Evolutionary conservation across 2,329 filamentous ascomycete genomes (phyloP).

Genomic region (Nothophoma quercina): DNA sequence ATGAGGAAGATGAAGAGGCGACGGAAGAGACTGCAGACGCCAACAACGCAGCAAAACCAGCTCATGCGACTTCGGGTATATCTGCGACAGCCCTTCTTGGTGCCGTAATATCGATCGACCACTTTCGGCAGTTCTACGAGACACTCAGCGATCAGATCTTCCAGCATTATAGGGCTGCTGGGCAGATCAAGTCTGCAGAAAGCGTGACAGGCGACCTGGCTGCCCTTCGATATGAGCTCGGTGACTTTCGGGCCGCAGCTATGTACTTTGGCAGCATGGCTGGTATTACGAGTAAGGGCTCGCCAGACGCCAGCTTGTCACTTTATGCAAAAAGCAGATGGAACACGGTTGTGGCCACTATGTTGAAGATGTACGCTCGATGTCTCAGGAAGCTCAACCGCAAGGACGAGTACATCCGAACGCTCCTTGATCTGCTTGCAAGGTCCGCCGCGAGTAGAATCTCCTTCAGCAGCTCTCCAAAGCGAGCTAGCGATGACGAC

Average conservation of each 20-base stretch:
- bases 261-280: constrained; percentile 80
- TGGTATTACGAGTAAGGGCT: constrained; percentile 50
- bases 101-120: constrained; percentile 46
- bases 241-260: constrained; percentile 76
- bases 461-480: constrained; percentile 33
- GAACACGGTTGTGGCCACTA: constrained; percentile 79
- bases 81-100: constrained; percentile 39
- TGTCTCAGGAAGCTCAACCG: constrained; percentile 80
- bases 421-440: constrained; percentile 75
- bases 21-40: background rate
- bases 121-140: constrained; percentile 53
- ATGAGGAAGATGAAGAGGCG: constrained; percentile 18
- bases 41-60: constrained; percentile 8
- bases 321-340: constrained; percentile 82
- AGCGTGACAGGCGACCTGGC: constrained; percentile 84
- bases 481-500: constrained; percentile 20
- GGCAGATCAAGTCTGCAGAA: constrained; percentile 78
- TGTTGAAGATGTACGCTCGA: constrained; percentile 84
- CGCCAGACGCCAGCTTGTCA: constrained; percentile 10
- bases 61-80: constrained; percentile 37
- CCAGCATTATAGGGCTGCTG: constrained; percentile 81
- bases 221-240: constrained; percentile 78
- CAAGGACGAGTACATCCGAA: constrained; percentile 79
- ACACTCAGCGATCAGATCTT: constrained; percentile 84
- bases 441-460: constrained; percentile 62